Evolutionary conservation across 2,329 filamentous ascomycete species (phyloP).

Genomic region (Trichoderma oligosporum): DNA sequence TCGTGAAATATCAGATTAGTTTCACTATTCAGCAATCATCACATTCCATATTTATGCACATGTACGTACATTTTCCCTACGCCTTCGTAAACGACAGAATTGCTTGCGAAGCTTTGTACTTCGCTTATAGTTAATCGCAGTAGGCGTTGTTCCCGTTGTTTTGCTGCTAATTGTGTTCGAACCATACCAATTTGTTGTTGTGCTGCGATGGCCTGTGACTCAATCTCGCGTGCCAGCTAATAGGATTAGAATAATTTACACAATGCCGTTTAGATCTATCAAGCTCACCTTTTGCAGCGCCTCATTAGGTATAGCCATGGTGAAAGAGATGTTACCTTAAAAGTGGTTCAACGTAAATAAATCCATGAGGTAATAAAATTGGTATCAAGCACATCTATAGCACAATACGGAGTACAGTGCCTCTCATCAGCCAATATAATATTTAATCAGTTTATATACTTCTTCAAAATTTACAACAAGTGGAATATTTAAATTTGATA

Average conservation of each 20-base stretch:
- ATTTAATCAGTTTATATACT: no score
- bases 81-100: constrained; percentile 85
- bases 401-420: no score
- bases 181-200: constrained; percentile 90
- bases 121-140: constrained; percentile 83
- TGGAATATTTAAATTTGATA: no score
- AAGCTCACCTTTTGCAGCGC: constrained; percentile 79
- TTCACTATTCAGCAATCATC: constrained; percentile 7
- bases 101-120: constrained; percentile 67
- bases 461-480: no score
- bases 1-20: constrained; percentile 5
- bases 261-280: no score
- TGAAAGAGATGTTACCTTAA: not conserved
- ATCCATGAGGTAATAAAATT: not conserved
- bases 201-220: constrained; percentile 79
- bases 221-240: constrained; percentile 89
- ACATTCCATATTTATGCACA: not conserved
- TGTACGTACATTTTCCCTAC: constrained; percentile 87
- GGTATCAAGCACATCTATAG: not conserved
- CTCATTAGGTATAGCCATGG: constrained; percentile 91
- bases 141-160: constrained; percentile 85
- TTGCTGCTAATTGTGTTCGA: constrained; percentile 75
- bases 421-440: no score
- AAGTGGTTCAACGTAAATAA: not conserved
- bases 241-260: not conserved